Base-by-base conservation (phyloP, 768 basidiomycete genomes). In the Lentinula sp. region DNA sequence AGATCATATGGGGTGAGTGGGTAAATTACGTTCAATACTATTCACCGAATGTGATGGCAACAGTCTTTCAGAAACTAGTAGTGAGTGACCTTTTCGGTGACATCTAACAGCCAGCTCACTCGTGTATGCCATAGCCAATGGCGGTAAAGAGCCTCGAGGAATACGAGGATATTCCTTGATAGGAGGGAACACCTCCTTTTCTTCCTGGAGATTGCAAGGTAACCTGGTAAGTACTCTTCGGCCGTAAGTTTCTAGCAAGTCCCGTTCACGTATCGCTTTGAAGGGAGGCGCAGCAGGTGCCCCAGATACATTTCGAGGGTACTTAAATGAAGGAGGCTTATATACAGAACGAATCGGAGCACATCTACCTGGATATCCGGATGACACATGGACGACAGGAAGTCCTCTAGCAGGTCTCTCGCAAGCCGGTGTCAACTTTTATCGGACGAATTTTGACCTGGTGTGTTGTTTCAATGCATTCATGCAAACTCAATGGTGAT, bases 251-350 rank as follows among this genome's bases (percentile, higher is more conserved):
- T 6, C 13, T 16, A 15, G 5, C 9, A 52, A 37, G 35, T 32
- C 54, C 16, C 37, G 8, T 35, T 34, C 21, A 37, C 50, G 35
- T 42, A 10, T 62, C 16, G 8, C 49, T 42, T 13, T 54, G 59
- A 56, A 75, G 75, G 77, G 77, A 11, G 75, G 77, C 5, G 76
- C 76, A 21, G 70, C 71, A 10, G 63, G 73, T 31, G 64, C 76
- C 18, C 76, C 78, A 9, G 81, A 83, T 63, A 75, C 74, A 13
- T 74, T 73, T 61, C 71, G 81, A 21, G 81, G 80, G 31, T 78
- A 82, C 51, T 67, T 80, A 50, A 83, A 83, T 61, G 80, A 81
- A 70, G 82, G 82, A 11, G 81, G 80, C 1, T 66, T 80, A 5
- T 80, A 76, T 59, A 78, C 75, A 3, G 80, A 83, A 68, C 69